Percentiles rank a stretch among this genome's conserved stretches.
Evolutionary conservation across 805 yeast species (phyloP).

Genomic region (Candida ascalaphidarum): DNA sequence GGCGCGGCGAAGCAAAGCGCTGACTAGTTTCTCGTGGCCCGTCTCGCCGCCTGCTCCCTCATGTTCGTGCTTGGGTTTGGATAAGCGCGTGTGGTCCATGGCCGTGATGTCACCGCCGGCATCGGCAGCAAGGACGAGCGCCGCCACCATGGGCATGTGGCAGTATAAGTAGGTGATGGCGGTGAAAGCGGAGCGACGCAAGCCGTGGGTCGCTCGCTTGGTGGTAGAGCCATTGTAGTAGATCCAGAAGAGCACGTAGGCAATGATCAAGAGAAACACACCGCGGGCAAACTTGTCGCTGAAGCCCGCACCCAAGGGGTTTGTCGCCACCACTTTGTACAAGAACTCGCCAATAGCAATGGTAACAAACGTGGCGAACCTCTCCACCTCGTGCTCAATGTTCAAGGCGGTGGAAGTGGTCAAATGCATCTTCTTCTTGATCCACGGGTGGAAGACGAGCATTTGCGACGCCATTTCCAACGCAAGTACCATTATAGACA

Average conservation of each 20-base stretch:
- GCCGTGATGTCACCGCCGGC: constrained; percentile 43
- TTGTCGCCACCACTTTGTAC: constrained; percentile 40
- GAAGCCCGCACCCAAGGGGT: constrained; percentile 42
- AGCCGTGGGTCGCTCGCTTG: constrained; percentile 41
- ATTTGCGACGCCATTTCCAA: constrained; percentile 33
- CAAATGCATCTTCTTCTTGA: constrained; percentile 33
- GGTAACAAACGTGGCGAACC: constrained; percentile 48
- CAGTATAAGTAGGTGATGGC: constrained; percentile 38
- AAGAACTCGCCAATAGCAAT: constrained; percentile 62
- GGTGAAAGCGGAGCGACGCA: constrained; percentile 37
- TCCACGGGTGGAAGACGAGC: constrained; percentile 38
- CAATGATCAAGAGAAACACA: constrained; percentile 36
- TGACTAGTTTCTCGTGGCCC: background rate
- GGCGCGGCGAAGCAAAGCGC: background rate
- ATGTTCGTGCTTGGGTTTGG: constrained; percentile 1
- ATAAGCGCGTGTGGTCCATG: constrained; percentile 10
- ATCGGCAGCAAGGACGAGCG: constrained; percentile 50
- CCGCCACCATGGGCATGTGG: constrained; percentile 45
- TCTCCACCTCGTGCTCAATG: constrained; percentile 60
- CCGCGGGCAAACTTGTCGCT: constrained; percentile 39
- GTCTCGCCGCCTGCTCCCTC: background rate
- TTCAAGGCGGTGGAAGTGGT: constrained; percentile 51
- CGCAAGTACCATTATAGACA: constrained; percentile 30
- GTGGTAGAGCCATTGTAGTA: constrained; percentile 48
- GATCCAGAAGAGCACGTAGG: constrained; percentile 44